These are phyloP conservation scores for Dioszegia hungarica DNA, from an alignment of 768 basidiomycete genomes.

Conservation along the genomic window DNA sequence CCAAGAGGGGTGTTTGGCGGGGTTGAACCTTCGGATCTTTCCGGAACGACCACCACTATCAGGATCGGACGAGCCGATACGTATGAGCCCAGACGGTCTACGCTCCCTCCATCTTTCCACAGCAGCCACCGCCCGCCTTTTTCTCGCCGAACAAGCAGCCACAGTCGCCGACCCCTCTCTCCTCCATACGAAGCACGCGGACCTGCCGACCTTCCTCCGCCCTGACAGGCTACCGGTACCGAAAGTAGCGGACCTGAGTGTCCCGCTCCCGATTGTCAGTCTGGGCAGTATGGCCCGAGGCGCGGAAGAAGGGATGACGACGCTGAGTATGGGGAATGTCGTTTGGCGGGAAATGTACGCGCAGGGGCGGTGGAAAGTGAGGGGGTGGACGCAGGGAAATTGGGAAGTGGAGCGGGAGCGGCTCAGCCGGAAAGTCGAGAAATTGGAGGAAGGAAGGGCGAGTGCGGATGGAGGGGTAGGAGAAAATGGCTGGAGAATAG, in stretches of 20 bases:
- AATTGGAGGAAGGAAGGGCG: background rate
- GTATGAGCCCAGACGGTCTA: constrained; percentile 7
- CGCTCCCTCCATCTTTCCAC: constrained; percentile 14
- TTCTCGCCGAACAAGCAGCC: background rate
- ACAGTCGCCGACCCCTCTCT: background rate
- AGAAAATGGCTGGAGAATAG: background rate
- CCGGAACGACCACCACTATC: too few relatives aligned
- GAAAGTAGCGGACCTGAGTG: constrained; percentile 24
- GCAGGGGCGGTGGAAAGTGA: constrained; percentile 22
- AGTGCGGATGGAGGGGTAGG: background rate
- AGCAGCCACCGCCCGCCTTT: constrained; percentile 3
- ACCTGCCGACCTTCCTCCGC: constrained; percentile 28
- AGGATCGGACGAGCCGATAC: background rate
- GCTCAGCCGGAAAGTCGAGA: background rate
- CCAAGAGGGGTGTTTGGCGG: constrained; percentile 22
- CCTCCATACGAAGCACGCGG: constrained; percentile 6
- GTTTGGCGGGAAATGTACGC: constrained; percentile 28
- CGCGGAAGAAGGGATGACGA: constrained; percentile 35
- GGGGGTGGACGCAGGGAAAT: constrained; percentile 30
- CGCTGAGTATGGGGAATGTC: constrained; percentile 35
- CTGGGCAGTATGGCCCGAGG: constrained; percentile 18
- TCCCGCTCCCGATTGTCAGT: constrained; percentile 36
- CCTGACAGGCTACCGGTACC: constrained; percentile 26
- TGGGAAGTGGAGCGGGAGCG: constrained; percentile 13
- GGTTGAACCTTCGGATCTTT: constrained; percentile 20